These are phyloP conservation scores for Lodderomyces pseudojiufengensis DNA, from an alignment of 1,139 yeast genomes.

Conservation along the genomic window DNA sequence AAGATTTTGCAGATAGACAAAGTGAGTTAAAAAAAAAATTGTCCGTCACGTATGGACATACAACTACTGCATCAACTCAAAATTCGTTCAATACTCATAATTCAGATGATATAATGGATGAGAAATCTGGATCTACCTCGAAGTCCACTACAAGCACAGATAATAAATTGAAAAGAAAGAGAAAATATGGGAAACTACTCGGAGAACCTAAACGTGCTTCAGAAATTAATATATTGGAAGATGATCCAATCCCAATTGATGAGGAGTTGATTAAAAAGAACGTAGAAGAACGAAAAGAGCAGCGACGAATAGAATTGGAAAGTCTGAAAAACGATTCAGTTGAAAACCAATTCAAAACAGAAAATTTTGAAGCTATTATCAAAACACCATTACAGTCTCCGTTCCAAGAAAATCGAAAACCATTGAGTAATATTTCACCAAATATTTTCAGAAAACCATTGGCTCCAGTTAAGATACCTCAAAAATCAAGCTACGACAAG, in stretches of 20 bases:
- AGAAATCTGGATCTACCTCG: slow-evolving; percentile 6
- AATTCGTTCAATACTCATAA: slow-evolving; percentile 5
- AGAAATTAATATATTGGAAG: slow-evolving; percentile 9
- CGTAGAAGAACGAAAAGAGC: slow-evolving; percentile 17
- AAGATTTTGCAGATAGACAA: slow-evolving; percentile 15
- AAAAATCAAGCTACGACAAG: neutral
- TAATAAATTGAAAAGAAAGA: slow-evolving; percentile 21
- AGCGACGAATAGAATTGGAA: neutral
- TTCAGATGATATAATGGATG: slow-evolving; percentile 12
- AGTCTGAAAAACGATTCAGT: no score
- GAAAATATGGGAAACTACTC: slow-evolving; percentile 33
- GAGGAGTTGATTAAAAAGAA: slow-evolving; percentile 25
- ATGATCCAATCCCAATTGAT: slow-evolving; percentile 15
- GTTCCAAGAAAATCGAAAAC: slow-evolving; percentile 10
- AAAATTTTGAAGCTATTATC: neutral
- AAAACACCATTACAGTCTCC: slow-evolving; percentile 8
- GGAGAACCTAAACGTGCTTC: slow-evolving; percentile 41
- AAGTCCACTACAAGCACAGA: slow-evolving; percentile 4
- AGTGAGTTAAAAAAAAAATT: slow-evolving; percentile 26
- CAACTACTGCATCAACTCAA: slow-evolving; percentile 4
- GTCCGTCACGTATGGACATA: slow-evolving; percentile 31
- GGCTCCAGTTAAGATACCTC: slow-evolving; percentile 10
- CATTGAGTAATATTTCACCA: slow-evolving; percentile 14
- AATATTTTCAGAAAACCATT: slow-evolving; percentile 18
- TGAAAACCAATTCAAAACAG: slow-evolving; percentile 2